Evolutionary conservation across 2,329 filamentous ascomycete genomes (phyloP).

Genomic region (Colletotrichum graminicola): DNA sequence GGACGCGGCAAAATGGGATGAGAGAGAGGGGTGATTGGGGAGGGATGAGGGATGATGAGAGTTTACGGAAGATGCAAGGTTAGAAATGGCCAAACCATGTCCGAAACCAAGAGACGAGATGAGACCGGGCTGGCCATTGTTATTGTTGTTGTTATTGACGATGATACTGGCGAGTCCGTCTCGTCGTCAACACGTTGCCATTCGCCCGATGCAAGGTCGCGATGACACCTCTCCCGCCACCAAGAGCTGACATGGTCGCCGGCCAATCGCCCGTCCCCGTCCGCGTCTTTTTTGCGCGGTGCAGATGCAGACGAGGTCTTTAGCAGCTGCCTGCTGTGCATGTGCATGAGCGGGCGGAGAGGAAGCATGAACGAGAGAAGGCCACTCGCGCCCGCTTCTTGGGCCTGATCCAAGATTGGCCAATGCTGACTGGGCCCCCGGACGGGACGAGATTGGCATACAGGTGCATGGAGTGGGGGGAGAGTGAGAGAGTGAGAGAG

Average conservation of each 20-base stretch:
- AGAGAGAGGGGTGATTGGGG: too few species aligned
- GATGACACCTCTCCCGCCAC: not conserved
- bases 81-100: not conserved
- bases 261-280: not conserved
- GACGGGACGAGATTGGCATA: slow-evolving; percentile 19
- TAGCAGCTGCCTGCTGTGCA: slow-evolving; percentile 25
- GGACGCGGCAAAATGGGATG: not conserved
- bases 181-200: slow-evolving; percentile 1
- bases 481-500: slow-evolving; percentile 2
- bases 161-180: not conserved
- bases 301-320: slow-evolving; percentile 15
- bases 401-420: slow-evolving; percentile 15
- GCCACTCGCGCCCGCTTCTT: slow-evolving; percentile 3
- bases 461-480: slow-evolving; percentile 28
- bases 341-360: slow-evolving; percentile 2
- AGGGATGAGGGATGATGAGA: not conserved
- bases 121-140: not conserved
- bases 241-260: not conserved
- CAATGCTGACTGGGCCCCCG: slow-evolving; percentile 18
- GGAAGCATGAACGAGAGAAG: not conserved
- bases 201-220: slow-evolving; percentile 7
- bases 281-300: not conserved
- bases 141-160: not conserved
- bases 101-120: slow-evolving; percentile 6
- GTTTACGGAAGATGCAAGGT: not conserved